Evolutionary conservation across 2,329 filamentous ascomycete species (phyloP).

Genomic region (Daldinia sp.): DNA sequence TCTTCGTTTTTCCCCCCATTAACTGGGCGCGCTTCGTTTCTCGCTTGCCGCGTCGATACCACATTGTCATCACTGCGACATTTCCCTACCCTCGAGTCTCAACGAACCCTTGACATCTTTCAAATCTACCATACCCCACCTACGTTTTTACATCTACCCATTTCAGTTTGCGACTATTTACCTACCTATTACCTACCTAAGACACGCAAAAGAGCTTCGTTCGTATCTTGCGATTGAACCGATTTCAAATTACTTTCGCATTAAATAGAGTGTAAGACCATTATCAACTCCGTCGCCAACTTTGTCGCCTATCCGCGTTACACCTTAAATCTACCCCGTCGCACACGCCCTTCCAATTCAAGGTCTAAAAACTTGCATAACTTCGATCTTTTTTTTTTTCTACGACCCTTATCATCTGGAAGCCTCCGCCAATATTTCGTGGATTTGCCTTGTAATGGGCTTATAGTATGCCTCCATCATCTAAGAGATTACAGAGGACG

Average conservation of each 20-base stretch:
- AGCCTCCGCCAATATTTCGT: neutral
- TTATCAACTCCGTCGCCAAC: neutral
- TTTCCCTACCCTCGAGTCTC: constrained; percentile 22
- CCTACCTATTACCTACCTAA: neutral
- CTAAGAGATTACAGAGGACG: constrained; percentile 50
- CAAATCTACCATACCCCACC: constrained; percentile 11
- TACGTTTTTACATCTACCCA: neutral
- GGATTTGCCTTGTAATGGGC: constrained; percentile 33
- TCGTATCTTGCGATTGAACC: neutral
- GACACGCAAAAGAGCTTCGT: neutral
- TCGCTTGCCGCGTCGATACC: constrained; percentile 31
- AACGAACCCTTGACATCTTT: constrained; percentile 17
- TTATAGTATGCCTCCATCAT: constrained; percentile 50
- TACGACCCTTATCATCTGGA: neutral
- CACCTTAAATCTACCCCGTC: neutral
- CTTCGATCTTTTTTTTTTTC: neutral
- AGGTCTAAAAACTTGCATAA: neutral
- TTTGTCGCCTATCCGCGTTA: neutral
- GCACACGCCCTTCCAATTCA: neutral
- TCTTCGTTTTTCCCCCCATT: neutral
- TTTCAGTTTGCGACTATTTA: neutral
- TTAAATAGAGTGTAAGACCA: neutral
- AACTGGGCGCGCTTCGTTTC: constrained; percentile 29
- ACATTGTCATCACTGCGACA: constrained; percentile 14
- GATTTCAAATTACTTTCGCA: neutral